Percentiles rank a stretch among this genome's conserved stretches.
These are phyloP conservation scores for Malassezia pachydermatis DNA, from an alignment of 1,284 basidiomycete species.

Conservation along the genomic window DNA sequence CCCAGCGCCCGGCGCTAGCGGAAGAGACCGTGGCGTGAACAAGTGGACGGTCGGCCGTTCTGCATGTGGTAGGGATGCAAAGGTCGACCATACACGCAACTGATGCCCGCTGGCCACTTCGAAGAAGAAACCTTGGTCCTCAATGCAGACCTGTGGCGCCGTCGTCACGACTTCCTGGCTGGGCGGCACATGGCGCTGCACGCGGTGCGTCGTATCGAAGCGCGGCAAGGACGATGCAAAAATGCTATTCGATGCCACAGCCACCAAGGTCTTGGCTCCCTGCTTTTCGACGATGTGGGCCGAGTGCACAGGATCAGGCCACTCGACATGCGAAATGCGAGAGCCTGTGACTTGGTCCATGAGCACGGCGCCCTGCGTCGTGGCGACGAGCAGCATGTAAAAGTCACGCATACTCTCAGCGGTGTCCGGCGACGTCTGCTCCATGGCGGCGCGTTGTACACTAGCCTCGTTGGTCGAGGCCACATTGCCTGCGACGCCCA, in stretches of 20 bases:
- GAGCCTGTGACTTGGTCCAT: conserved; percentile 30
- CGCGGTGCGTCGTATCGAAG: conserved; percentile 26
- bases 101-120: conserved; percentile 36
- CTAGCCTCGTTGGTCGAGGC: not conserved
- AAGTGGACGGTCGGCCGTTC: conserved; percentile 29
- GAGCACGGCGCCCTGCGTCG: conserved; percentile 3
- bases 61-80: conserved; percentile 28
- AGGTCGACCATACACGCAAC: conserved; percentile 36
- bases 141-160: conserved; percentile 20
- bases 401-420: not conserved
- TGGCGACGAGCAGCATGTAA: conserved; percentile 14
- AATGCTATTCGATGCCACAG: conserved; percentile 28
- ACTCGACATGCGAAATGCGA: conserved; percentile 21
- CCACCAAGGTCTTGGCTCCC: conserved; percentile 24
- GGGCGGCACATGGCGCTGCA: conserved; percentile 34
- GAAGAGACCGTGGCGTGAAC: conserved; percentile 23
- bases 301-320: conserved; percentile 26
- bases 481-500: conserved; percentile 24
- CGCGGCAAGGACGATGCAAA: conserved; percentile 29
- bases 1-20: conserved; percentile 27
- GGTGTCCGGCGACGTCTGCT: not conserved
- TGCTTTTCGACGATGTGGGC: conserved; percentile 28
- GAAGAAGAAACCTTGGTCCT: conserved; percentile 33
- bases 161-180: conserved; percentile 18
- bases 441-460: conserved; percentile 9